Base-by-base conservation (phyloP, 2,329 filamentous ascomycete genomes). In the Ascochyta clinopodiicola region DNA sequence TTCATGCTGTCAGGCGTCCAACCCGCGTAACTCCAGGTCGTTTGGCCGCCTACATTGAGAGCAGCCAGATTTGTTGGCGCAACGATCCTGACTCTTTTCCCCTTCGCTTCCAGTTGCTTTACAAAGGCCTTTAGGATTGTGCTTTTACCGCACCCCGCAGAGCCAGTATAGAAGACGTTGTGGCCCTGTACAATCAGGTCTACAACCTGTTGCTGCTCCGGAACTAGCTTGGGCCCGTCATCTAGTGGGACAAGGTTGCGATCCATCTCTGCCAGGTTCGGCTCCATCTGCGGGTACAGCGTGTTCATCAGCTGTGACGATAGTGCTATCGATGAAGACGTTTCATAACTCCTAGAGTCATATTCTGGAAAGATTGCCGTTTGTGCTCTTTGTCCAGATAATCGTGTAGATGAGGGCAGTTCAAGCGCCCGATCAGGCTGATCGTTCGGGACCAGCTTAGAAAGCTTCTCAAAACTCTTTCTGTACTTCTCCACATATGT, bases 111-210 rank as follows among this genome's bases (percentile, higher is more conserved):
- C 1, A 85, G 72, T 5, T 72, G 67, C 6, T 66, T 71, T 2
- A 78, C 78, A 35, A 84, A 80, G 7, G 78, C 77, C 54, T 80
- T 81, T 0, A 87, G 71, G 1, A 86, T 80, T 0, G 82, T 83
- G 0, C 81, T 84, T 64, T 87, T 87, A 2, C 84, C 85, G 40
- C 80, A 83, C 0, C 86, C 86, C 13, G 86, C 86, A 0, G 84
- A 85, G 8, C 86, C 86, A 0, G 85, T 88, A 61, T 84, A 88
- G 65, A 88, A 89, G 9, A 88, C 82, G 49, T 88, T 88, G 1
- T 66, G 58, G 0, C 84, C 82, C 2, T 71, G 73, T 3, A 78
- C 55, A 24, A 87, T 84, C 0, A 84, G 70, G 1, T 84, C 72
- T 0, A 86, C 79, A 2, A 86, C 63, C 2, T 70, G 71, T 9